A percentile compares a stretch with the other conserved stretches of the same genome.
phyloP scores from a whole-genome alignment of 371 early-diverging fungal genomes.

The Batkoa obscura region DNA sequence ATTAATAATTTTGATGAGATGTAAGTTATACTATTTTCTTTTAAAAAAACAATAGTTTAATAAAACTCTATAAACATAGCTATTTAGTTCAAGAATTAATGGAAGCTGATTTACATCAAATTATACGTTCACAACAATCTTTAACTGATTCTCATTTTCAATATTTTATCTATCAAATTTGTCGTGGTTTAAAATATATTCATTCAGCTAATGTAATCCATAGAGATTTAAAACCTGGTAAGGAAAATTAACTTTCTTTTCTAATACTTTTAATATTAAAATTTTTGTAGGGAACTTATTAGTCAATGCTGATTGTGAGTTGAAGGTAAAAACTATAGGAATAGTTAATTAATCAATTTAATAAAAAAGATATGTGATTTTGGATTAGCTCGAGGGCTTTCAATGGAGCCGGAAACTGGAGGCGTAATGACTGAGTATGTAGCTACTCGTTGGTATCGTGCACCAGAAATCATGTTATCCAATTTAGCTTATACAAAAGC shows the following conservation, averaged over 20 bases:
- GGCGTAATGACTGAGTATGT: slow-evolving; percentile 95
- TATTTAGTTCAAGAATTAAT: slow-evolving; percentile 83
- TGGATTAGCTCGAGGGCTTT: slow-evolving; percentile 83
- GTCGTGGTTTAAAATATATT: slow-evolving; percentile 91
- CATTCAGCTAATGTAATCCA: slow-evolving; percentile 97
- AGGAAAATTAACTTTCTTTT: neutral
- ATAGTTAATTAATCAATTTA: neutral
- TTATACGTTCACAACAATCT: slow-evolving; percentile 89
- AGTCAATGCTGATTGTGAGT: slow-evolving; percentile 95
- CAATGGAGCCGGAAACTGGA: slow-evolving; percentile 51
- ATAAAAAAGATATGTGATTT: slow-evolving; percentile 68
- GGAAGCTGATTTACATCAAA: slow-evolving; percentile 97
- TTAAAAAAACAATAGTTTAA: neutral
- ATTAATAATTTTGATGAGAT: slow-evolving; percentile 62
- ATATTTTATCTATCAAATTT: slow-evolving; percentile 95
- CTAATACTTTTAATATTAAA: neutral
- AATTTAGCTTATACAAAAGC: slow-evolving; percentile 88
- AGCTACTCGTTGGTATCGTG: slow-evolving; percentile 96
- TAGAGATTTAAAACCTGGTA: slow-evolving; percentile 92
- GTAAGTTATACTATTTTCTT: slow-evolving; percentile 17
- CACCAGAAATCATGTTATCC: slow-evolving; percentile 95
- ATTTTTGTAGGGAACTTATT: slow-evolving; percentile 49
- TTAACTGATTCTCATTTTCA: slow-evolving; percentile 94
- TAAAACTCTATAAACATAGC: slow-evolving; percentile 12
- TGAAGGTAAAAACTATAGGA: slow-evolving; percentile 25